These are phyloP conservation scores for Apiospora marii DNA, from an alignment of 2,329 filamentous ascomycete species.

Conservation along the genomic window DNA sequence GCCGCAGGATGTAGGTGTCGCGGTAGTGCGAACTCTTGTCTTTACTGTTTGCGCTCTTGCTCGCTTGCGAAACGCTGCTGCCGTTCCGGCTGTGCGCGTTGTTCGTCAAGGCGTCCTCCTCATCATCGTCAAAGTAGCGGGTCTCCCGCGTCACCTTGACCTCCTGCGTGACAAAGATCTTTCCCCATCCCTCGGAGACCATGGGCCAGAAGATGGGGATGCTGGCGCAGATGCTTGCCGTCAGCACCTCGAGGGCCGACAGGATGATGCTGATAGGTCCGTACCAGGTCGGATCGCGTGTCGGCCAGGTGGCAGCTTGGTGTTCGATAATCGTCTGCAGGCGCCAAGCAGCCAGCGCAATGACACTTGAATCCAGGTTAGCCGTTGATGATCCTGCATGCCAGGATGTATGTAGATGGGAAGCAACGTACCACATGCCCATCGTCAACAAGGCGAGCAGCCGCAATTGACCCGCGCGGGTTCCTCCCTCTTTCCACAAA, in stretches of 20 bases:
- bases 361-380: conserved; percentile 24
- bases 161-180: conserved; percentile 48
- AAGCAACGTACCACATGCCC: conserved; percentile 32
- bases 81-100: conserved; percentile 6
- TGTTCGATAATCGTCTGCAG: conserved; percentile 40
- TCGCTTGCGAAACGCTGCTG: background rate
- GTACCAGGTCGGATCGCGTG: conserved; percentile 44
- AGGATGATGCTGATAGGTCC: conserved; percentile 35
- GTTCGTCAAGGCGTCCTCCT: conserved; percentile 9
- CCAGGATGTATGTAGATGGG: background rate
- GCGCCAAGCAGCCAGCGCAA: conserved; percentile 41
- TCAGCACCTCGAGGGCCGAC: conserved; percentile 32
- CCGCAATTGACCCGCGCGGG: conserved; percentile 28
- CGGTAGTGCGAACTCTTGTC: conserved; percentile 23
- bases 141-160: conserved; percentile 34
- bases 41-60: background rate
- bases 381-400: background rate
- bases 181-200: conserved; percentile 38
- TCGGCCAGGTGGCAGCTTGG: conserved; percentile 39
- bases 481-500: conserved; percentile 29
- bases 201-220: conserved; percentile 45
- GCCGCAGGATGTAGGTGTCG: conserved; percentile 20
- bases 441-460: conserved; percentile 31
- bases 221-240: conserved; percentile 39
- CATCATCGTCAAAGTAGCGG: conserved; percentile 15